Conservation (phyloP, 257 asterid species). For the Capsicum baccatum region DNA sequence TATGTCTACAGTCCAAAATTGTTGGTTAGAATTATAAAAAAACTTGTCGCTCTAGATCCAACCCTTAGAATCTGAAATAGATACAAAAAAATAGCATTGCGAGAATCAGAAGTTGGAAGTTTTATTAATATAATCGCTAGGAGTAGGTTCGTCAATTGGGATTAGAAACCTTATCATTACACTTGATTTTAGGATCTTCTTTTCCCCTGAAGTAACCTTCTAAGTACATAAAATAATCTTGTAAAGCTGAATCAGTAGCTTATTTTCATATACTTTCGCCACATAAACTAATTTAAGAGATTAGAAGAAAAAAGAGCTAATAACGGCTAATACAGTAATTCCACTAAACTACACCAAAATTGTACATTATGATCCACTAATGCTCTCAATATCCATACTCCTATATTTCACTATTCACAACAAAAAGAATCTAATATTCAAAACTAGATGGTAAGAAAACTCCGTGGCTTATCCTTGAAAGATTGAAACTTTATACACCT, state of each 20-base stretch:
- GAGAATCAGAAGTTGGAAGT: not conserved
- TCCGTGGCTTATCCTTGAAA: conserved; percentile 42
- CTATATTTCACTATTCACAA: conserved; percentile 33
- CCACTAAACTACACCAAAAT: conserved; percentile 13
- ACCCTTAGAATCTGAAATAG: not conserved
- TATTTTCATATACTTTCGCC: not conserved
- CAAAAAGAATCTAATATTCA: conserved; percentile 43
- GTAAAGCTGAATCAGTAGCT: conserved; percentile 14
- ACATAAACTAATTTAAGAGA: not conserved
- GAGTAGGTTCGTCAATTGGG: not conserved
- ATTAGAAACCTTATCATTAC: not conserved
- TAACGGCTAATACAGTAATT: not conserved
- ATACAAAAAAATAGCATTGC: not conserved
- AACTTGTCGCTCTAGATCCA: not conserved
- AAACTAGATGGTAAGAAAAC: conserved; percentile 53
- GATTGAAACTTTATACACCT: conserved; percentile 43
- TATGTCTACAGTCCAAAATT: not conserved
- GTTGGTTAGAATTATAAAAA: not conserved
- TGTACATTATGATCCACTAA: conserved; percentile 33
- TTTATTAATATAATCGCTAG: not conserved
- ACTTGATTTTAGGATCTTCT: not conserved
- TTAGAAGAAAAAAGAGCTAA: not conserved
- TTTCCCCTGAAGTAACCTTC: not conserved
- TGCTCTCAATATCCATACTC: conserved; percentile 25
- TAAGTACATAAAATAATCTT: not conserved